Evolutionary conservation across 2,329 filamentous ascomycete species (phyloP).

Genomic region (Apiospora kogelbergensis): DNA sequence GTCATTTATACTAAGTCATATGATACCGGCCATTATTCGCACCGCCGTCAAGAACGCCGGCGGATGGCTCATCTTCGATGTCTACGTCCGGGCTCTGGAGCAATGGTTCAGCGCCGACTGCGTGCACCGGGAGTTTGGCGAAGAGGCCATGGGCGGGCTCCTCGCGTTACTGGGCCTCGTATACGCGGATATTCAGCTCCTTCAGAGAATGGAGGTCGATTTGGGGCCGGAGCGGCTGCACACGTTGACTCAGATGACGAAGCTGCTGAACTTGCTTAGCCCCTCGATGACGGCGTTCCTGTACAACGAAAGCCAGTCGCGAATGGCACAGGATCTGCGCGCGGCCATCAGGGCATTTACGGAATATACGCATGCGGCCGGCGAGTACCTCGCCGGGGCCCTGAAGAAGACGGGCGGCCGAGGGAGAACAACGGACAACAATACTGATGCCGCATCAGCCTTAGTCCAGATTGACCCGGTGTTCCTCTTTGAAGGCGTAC

Average conservation of each 20-base stretch:
- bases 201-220: conserved; percentile 19
- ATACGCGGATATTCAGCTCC: conserved; percentile 26
- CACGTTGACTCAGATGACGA: conserved; percentile 22
- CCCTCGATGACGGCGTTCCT: conserved; percentile 28
- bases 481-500: conserved; percentile 24
- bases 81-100: conserved; percentile 47
- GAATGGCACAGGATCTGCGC: conserved; percentile 16
- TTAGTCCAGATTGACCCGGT: conserved; percentile 16
- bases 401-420: conserved; percentile 10
- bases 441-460: neutral
- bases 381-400: conserved; percentile 20
- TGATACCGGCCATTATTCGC: conserved; percentile 54
- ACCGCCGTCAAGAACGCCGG: conserved; percentile 34
- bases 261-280: conserved; percentile 28
- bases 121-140: conserved; percentile 37
- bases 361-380: conserved; percentile 25
- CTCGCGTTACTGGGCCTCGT: conserved; percentile 32
- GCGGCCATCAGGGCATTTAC: conserved; percentile 21
- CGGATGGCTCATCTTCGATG: conserved; percentile 49
- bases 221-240: conserved; percentile 26
- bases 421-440: neutral
- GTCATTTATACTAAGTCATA: conserved; percentile 48
- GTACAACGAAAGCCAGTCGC: conserved; percentile 24
- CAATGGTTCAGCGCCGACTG: conserved; percentile 33
- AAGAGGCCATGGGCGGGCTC: conserved; percentile 33